Evolutionary conservation across 768 basidiomycete genomes (phyloP).

Genomic region (Chalciporus pseudorubinellus): DNA sequence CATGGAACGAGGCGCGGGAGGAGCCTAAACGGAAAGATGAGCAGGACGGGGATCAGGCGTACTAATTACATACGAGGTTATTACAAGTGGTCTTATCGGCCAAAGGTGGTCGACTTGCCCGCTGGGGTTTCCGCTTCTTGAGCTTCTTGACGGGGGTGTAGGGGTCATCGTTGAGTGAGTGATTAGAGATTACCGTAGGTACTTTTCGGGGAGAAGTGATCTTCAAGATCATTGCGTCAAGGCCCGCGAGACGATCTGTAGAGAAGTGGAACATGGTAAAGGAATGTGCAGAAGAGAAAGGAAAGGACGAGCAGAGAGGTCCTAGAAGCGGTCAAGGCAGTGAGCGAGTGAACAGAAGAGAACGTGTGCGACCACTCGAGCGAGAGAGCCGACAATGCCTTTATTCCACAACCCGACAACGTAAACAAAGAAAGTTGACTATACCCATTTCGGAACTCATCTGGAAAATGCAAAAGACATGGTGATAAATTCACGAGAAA

Average conservation of each 20-base stretch:
- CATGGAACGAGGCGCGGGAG: slow-evolving; percentile 14
- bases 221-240: slow-evolving; percentile 39
- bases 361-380: background rate
- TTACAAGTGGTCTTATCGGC: slow-evolving; percentile 30
- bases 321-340: background rate
- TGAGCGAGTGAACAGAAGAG: slow-evolving; percentile 12
- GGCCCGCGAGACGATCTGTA: slow-evolving; percentile 42
- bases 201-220: slow-evolving; percentile 30
- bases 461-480: background rate
- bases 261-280: slow-evolving; percentile 37
- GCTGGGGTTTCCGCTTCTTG: slow-evolving; percentile 18
- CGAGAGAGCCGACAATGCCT: background rate
- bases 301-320: slow-evolving; percentile 3
- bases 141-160: slow-evolving; percentile 24
- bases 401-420: background rate
- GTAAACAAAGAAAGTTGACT: background rate
- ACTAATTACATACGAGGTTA: slow-evolving; percentile 28
- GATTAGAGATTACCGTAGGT: slow-evolving; percentile 27
- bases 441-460: background rate
- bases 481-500: background rate
- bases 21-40: slow-evolving; percentile 16
- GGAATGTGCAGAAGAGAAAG: slow-evolving; percentile 6
- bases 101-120: slow-evolving; percentile 30
- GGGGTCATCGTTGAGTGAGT: slow-evolving; percentile 14
- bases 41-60: slow-evolving; percentile 1